Evolutionary conservation across 192 early-diverging fungal genomes (phyloP), one percentile per base, ranked within the genome.

Genomic region (Entophlyctis luteolus): DNA sequence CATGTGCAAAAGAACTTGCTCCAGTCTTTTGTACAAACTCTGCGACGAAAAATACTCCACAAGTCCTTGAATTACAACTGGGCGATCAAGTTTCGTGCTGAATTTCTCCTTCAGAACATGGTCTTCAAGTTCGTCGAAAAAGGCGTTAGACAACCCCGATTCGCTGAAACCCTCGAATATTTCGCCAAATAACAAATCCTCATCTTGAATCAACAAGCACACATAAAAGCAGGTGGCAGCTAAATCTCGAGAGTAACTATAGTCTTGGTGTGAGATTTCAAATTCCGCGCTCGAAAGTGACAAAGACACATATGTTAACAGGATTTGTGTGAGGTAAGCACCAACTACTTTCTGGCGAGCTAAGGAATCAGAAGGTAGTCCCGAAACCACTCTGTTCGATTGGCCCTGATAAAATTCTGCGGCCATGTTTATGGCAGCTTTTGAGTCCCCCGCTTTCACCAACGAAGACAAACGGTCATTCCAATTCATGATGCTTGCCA

Each of bases 171-270:
- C 45, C 3, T 83, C 81, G 31, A 67, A 84, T 10, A 84, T 72
- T 27, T 84, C 80, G 12, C 68, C 73, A 68, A 82, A 82, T 14
- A 84, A 55, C 12, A 84, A 55, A 28, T 82, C 76, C 23, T 68
- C 71, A 22, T 66, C 58, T 1, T 62, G 54, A 56, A 80, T 75
- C 29, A 68, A 34, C 4, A 78, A 48, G 31, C 77, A 80, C 4
- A 70, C 71, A 23, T 57, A 55, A 39, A 84, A 70, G 27, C 76
- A 53, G 3, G 70, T 54, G 5, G n/a, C 65, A 20, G 73, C 65
- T 12, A 79, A 35, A 14, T 74, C 55, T 27, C 56, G 36, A 20
- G 68, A 72, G 8, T 52, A 50, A 20, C 53, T 53, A 14, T 48
- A 32, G 23, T 78, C 77, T 14, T 68, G 47, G 32, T 6, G 39